Evolutionary conservation across 441 rosid genomes (phyloP).

Genomic region (Mallotus repandus): DNA sequence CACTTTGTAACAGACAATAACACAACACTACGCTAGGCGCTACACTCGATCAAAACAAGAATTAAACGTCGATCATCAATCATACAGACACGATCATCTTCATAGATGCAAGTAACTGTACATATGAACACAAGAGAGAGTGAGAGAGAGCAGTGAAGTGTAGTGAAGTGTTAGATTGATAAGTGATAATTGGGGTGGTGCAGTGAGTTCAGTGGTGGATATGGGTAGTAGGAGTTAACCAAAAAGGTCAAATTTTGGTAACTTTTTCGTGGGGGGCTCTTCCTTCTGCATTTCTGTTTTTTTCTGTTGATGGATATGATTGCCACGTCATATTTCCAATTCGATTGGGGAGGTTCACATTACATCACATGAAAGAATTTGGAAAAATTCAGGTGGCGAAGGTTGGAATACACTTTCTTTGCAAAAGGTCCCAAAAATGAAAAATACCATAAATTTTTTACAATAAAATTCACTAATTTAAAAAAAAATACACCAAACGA

Average conservation of each 20-base stretch:
- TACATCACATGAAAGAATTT: background rate
- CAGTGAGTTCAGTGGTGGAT: background rate
- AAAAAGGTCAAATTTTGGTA: background rate
- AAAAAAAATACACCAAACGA: no score
- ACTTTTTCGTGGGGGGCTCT: no score
- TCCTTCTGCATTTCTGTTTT: no score
- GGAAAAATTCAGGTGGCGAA: background rate
- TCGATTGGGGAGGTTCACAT: no score
- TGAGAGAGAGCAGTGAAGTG: background rate
- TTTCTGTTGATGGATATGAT: background rate
- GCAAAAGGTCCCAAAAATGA: no score
- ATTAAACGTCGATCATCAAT: background rate
- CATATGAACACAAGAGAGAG: background rate
- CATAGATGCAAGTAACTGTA: background rate
- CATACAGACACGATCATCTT: background rate
- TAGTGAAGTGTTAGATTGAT: no score
- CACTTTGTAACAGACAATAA: background rate
- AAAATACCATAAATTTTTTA: no score
- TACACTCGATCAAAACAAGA: background rate
- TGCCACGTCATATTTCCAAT: constrained; percentile 2
- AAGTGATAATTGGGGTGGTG: background rate
- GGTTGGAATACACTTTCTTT: no score
- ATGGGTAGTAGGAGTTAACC: background rate
- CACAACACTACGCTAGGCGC: no score
- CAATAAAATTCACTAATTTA: no score